Percentiles rank a stretch among this genome's conserved stretches.
phyloP scores from a whole-genome alignment of 768 basidiomycete species.

The Amanita phalloides region DNA sequence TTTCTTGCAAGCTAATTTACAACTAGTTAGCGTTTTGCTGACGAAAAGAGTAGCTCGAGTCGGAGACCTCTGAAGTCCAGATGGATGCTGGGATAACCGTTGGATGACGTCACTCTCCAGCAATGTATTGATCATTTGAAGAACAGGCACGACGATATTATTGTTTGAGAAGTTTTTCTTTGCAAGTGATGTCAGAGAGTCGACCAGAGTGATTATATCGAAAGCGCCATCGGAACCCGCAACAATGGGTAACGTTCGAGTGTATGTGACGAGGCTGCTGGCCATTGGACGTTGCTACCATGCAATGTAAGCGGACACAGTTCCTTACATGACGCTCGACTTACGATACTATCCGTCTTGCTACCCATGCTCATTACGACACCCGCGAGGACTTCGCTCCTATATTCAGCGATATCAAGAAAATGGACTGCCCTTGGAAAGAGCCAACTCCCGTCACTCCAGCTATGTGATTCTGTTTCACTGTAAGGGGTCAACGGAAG shows the following conservation, averaged over 20 bases:
- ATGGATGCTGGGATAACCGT: constrained; percentile 30
- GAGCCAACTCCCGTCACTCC: constrained; percentile 67
- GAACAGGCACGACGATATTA: constrained; percentile 66
- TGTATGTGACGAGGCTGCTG: constrained; percentile 48
- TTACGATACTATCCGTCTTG: constrained; percentile 77
- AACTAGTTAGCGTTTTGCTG: constrained; percentile 24
- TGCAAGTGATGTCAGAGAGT: constrained; percentile 47
- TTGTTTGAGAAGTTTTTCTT: constrained; percentile 51
- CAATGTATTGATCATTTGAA: constrained; percentile 67
- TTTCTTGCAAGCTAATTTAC: constrained; percentile 34
- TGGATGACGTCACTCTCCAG: constrained; percentile 58
- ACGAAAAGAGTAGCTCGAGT: constrained; percentile 22
- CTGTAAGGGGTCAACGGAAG: constrained; percentile 14
- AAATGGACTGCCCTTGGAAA: constrained; percentile 65
- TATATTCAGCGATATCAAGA: constrained; percentile 52
- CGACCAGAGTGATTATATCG: constrained; percentile 37
- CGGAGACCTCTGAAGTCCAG: constrained; percentile 43
- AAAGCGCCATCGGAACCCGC: constrained; percentile 23
- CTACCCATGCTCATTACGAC: constrained; percentile 74
- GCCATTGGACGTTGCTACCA: constrained; percentile 60
- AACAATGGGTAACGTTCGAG: constrained; percentile 37
- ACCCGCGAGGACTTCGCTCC: constrained; percentile 53
- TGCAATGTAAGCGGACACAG: background rate
- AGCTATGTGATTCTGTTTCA: constrained; percentile 29
- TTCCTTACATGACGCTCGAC: constrained; percentile 12